phyloP scores from a whole-genome alignment of 495 filamentous ascomycete species.

The Tricharina praecox region DNA sequence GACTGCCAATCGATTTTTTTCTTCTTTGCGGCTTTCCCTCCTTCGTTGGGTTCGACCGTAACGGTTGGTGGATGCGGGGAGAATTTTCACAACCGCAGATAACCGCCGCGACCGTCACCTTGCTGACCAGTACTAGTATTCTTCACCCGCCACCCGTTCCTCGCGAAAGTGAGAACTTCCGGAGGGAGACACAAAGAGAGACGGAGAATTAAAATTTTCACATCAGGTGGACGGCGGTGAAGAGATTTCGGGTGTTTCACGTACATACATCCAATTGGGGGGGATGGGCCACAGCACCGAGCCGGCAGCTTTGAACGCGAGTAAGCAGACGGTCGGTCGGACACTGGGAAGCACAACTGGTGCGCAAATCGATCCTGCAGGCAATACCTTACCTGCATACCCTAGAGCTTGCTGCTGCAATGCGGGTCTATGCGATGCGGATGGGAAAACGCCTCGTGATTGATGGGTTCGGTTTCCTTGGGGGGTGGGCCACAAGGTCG shows the following conservation, averaged over 20 bases:
- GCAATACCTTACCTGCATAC: not conserved
- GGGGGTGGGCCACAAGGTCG: not conserved
- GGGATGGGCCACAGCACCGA: no score
- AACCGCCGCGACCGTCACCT: not conserved
- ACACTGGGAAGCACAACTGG: no score
- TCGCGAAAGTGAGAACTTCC: no score
- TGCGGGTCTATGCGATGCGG: not conserved
- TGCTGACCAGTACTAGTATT: not conserved
- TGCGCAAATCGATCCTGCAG: no score
- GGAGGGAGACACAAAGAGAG: not conserved
- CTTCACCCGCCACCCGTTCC: not conserved
- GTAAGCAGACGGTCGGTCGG: no score
- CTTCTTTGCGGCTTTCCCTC: no score
- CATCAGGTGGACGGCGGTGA: not conserved
- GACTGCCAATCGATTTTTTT: no score
- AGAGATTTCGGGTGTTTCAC: not conserved
- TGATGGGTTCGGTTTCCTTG: not conserved
- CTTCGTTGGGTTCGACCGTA: no score
- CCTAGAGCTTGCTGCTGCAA: not conserved
- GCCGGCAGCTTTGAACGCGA: no score
- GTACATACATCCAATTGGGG: no score
- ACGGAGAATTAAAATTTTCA: not conserved
- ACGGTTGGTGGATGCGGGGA: not conserved
- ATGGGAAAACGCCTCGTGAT: slow-evolving; percentile 4
- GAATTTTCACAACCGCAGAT: not conserved